Conservation (phyloP, 2,329 filamentous ascomycete species). For the Claviceps quebecensis region DNA sequence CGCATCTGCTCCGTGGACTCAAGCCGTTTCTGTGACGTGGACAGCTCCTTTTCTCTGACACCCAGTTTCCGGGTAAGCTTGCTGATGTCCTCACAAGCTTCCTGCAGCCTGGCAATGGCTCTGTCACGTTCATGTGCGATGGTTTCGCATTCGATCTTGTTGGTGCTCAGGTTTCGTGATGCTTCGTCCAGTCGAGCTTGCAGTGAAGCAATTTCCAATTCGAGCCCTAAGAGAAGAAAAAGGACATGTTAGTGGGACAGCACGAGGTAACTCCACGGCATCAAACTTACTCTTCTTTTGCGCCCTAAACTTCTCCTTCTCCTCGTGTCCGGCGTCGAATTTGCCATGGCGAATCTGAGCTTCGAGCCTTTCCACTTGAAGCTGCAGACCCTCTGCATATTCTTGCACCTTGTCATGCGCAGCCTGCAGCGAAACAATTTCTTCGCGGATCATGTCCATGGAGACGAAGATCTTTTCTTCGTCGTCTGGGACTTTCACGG, state of each 20-base stretch:
- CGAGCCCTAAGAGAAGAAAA: constrained; percentile 30
- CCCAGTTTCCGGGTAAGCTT: constrained; percentile 30
- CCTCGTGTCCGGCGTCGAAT: constrained; percentile 27
- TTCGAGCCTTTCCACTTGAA: constrained; percentile 36
- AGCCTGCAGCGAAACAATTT: constrained; percentile 40
- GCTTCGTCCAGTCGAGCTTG: constrained; percentile 48
- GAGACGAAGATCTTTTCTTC: constrained; percentile 46
- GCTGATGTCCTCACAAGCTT: constrained; percentile 45
- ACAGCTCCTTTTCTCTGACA: constrained; percentile 27
- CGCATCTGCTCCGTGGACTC: constrained; percentile 26
- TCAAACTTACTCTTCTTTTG: constrained; percentile 45
- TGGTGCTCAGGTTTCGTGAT: constrained; percentile 46
- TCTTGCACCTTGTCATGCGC: constrained; percentile 41
- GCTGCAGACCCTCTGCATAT: constrained; percentile 38
- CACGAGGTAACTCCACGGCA: background rate
- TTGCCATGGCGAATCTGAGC: constrained; percentile 33
- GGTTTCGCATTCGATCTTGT: constrained; percentile 49
- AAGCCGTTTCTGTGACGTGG: constrained; percentile 26
- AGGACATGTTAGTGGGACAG: background rate
- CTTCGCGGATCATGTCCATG: constrained; percentile 46
- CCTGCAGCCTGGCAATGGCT: constrained; percentile 45
- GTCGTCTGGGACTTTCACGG: constrained; percentile 34
- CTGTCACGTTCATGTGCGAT: constrained; percentile 51
- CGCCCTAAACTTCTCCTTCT: constrained; percentile 28
- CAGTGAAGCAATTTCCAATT: constrained; percentile 44